These are phyloP conservation scores for Termitomyces sp. DNA, from an alignment of 768 basidiomycete genomes.

Conservation along the genomic window DNA sequence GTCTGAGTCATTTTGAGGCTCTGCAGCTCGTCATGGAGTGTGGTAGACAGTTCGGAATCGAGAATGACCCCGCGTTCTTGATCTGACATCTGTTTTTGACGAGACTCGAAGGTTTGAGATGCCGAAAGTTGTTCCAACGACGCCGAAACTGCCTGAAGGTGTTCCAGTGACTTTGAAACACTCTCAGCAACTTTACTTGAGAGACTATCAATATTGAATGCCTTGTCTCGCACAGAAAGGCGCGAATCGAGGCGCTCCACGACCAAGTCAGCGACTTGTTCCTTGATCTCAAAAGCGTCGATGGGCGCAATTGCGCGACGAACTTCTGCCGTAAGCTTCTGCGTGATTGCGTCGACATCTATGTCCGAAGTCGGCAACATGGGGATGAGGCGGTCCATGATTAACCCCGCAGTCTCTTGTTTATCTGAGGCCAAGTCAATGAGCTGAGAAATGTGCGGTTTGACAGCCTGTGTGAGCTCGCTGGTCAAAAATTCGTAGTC, in stretches of 20 bases:
- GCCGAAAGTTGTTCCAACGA: constrained; percentile 36
- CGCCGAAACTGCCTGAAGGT: constrained; percentile 30
- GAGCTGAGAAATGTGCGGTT: constrained; percentile 83
- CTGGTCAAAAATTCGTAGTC: constrained; percentile 76
- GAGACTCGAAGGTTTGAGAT: constrained; percentile 33
- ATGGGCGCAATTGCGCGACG: constrained; percentile 68
- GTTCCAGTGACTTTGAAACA: constrained; percentile 38
- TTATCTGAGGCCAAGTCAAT: constrained; percentile 89
- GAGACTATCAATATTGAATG: constrained; percentile 57
- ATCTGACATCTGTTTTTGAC: constrained; percentile 29
- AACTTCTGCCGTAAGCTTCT: constrained; percentile 63
- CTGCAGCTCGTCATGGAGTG: constrained; percentile 38
- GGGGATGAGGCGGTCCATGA: constrained; percentile 68
- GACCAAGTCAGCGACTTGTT: constrained; percentile 84
- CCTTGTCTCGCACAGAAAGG: constrained; percentile 70
- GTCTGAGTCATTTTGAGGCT: constrained; percentile 34
- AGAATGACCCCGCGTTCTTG: constrained; percentile 36
- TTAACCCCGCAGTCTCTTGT: constrained; percentile 78
- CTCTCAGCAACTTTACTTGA: constrained; percentile 50
- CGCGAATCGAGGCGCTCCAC: constrained; percentile 82
- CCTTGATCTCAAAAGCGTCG: constrained; percentile 84
- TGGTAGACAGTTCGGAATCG: constrained; percentile 43
- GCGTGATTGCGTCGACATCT: constrained; percentile 52
- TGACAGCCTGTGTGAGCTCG: constrained; percentile 78
- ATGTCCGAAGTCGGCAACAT: constrained; percentile 44